Evolutionary conservation across 83 land plant species (phyloP), one percentile per base, ranked within the genome.

Genomic region (Picea abies): DNA sequence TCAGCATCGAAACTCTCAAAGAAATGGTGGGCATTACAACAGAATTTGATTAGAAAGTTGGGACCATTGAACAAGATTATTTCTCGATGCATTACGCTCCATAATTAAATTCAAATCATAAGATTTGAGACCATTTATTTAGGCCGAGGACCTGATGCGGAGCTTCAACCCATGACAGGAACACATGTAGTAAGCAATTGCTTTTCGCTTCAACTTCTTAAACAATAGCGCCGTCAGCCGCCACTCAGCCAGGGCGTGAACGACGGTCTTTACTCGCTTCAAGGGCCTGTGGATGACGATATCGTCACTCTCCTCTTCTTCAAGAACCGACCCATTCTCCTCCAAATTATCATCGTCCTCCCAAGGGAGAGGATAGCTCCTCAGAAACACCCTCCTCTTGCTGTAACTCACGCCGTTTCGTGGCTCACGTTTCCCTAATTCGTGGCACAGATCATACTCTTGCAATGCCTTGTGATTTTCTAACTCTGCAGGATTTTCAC

Each of bases 361-460:
- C 89, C 89, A 87, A 0, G 84, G 81, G 49, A 90, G 88, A 16
- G 92, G 89, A 79, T 87, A 90, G 82, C 92, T 90, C 82, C 84
- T 82, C 83, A 90, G 44, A 79, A 87, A 90, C 26, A 80, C 83
- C 76, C 87, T 84, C 78, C 89, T 79, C 79, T 44, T 87, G 63
- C 80, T 85, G 86, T 85, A 85, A 76, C 84, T 72, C n/a, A 39
- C 6, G 47, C 70, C 70, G 15, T 66, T 49, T 49, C 52, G 52
- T 49, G 52, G 52, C 52, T 49, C 52, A 49, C 10, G 52, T 49
- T 49, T 49, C 52, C 52, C 52, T 8, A 49, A 49, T 49, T 8
- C 10, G 52, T 49, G 10, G 11, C 52, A 49, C 52, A 49, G 52
- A 49, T 49, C 52, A 49, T 49, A 49, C 8, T 49, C 52, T 49